These are phyloP conservation scores for Cryptomeria japonica DNA, from an alignment of 75 land plant species.

Conservation along the genomic window DNA sequence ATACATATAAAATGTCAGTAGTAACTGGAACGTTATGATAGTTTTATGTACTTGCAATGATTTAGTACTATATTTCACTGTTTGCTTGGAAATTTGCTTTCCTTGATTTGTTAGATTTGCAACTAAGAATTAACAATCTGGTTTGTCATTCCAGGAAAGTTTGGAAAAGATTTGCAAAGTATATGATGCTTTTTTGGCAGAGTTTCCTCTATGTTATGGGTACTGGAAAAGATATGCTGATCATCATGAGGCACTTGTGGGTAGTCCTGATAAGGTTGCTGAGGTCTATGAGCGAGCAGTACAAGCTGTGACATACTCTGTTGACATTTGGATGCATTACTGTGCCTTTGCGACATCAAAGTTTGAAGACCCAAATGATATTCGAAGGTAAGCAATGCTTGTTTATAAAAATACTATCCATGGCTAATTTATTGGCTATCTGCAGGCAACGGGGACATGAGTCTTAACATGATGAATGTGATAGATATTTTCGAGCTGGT, in stretches of 20 bases:
- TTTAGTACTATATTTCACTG: not conserved
- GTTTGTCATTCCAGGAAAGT: conserved; percentile 37
- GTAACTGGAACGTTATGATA: not conserved
- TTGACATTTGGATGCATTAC: conserved; percentile 79
- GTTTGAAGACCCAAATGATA: conserved; percentile 58
- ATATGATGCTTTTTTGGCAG: conserved; percentile 68
- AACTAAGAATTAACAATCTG: not conserved
- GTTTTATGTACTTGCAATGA: not conserved
- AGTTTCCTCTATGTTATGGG: conserved; percentile 88
- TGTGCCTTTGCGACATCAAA: conserved; percentile 46
- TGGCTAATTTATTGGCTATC: conserved; percentile 17
- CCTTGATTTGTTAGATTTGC: not conserved
- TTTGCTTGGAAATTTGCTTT: not conserved
- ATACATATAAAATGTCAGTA: not conserved
- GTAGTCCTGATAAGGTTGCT: conserved; percentile 46
- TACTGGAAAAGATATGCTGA: conserved; percentile 89
- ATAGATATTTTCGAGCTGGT: not conserved
- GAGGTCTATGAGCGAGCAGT: conserved; percentile 86
- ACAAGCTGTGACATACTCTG: conserved; percentile 69
- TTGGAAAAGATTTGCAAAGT: conserved; percentile 32
- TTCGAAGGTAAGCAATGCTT: conserved; percentile 63
- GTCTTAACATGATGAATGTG: not conserved
- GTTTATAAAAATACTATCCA: not conserved
- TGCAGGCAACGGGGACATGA: conserved; percentile 26
- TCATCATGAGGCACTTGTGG: conserved; percentile 63